Percentiles rank a stretch among this genome's conserved stretches.
Conservation (phyloP, 192 early-diverging fungal genomes). For the Podila clonocystis region DNA sequence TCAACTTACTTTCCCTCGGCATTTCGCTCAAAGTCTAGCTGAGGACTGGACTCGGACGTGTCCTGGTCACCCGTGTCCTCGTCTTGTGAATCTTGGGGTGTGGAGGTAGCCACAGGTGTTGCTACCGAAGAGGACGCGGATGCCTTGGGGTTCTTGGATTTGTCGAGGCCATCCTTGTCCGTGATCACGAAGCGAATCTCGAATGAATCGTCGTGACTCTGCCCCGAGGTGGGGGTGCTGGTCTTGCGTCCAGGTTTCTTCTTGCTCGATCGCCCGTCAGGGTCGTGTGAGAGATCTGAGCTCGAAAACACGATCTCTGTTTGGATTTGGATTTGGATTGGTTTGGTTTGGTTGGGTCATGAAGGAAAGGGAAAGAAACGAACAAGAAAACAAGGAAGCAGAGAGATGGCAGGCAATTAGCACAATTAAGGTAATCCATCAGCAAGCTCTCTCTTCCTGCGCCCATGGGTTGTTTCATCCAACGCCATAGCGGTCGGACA, state of each 20-base stretch:
- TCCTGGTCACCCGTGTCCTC: conserved; percentile 27
- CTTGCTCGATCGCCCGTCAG: not conserved
- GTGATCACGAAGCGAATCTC: conserved; percentile 44
- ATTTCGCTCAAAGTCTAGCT: conserved; percentile 43
- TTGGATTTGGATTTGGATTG: conserved; percentile 16
- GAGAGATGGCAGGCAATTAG: too few relatives aligned
- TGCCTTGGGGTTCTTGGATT: not conserved
- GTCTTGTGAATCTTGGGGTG: conserved; percentile 14
- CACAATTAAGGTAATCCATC: too few relatives aligned
- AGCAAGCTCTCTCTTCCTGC: too few relatives aligned
- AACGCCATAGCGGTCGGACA: too few relatives aligned
- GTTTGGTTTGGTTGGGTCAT: too few relatives aligned
- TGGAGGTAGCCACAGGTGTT: not conserved
- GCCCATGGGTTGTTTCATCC: too few relatives aligned
- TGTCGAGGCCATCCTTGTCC: conserved; percentile 38
- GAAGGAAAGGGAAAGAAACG: too few relatives aligned
- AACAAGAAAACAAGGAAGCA: too few relatives aligned
- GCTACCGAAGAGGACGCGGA: not conserved
- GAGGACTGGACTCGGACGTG: conserved; percentile 20
- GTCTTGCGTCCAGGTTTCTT: conserved; percentile 4
- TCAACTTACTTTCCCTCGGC: conserved; percentile 47
- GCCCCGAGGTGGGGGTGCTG: not conserved
- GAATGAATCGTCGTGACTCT: conserved; percentile 8
- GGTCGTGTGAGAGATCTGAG: conserved; percentile 6
- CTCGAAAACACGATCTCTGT: conserved; percentile 34